Base-by-base conservation (phyloP, 108 stramenopile genomes). In the Asterionellopsis glacialis region DNA sequence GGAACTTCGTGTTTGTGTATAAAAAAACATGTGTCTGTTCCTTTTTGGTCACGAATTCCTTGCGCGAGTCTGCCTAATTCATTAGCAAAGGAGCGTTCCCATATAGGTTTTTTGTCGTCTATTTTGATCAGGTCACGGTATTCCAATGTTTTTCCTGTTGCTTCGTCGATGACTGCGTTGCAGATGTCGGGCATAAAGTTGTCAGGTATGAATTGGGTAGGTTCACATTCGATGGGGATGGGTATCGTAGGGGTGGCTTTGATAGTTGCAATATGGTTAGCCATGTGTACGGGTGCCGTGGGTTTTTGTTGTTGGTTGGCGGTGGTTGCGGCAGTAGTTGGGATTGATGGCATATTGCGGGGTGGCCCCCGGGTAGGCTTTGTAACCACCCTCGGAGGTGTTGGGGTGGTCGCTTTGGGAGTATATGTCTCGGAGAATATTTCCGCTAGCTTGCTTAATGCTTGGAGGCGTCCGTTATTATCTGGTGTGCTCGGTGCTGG, bases 1-100 rank as follows among this genome's bases (percentile, higher is more conserved):
- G 72, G 79, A 14, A 76, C 44, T 12, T 75, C 28, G n/a, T 55
- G 41, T 67, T 66, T 12, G 70, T n/a, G n/a, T n/a, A n/a, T n/a
- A n/a, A n/a, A n/a, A n/a, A n/a, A n/a, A n/a, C n/a, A n/a, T n/a
- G n/a, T 76, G 60, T 68, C 13, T 74, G 16, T 57, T 16, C 61
- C 56, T 5, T 23, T 41, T 13, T n/a, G 7, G 11, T 15, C 40
- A 11, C 13, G 42, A 15, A 64, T 27, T 41, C 66, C 66, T 56
- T 65, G 70, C 25, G 39, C 22, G 12, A 57, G 14, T 65, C 49
- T 3, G 52, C 58, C 22, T 65, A 55, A 38, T 72, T 59, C 7
- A 72, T 33, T 3, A 57, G 51, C n/a, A 40, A 14, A n/a, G 59
- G 51, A 7, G 64, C 44, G 21, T n/a, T n/a, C n/a, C n/a, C n/a